Evolutionary conservation across 2,329 filamentous ascomycete species (phyloP).

Genomic region (Alternaria postmessia): DNA sequence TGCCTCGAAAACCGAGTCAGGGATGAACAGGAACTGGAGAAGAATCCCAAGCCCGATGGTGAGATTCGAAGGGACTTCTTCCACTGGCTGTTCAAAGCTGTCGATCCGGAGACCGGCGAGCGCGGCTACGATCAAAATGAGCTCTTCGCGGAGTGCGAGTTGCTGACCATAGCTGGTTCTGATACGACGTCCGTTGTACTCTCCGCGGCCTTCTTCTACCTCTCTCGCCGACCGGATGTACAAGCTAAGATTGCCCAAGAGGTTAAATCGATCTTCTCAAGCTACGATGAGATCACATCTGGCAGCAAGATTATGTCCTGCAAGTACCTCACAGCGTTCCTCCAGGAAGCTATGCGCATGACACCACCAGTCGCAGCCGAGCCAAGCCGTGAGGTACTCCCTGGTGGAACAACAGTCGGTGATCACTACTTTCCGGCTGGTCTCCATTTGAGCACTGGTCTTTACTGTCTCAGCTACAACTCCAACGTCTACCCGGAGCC

Average conservation of each 20-base stretch:
- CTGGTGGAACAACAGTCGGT: slow-evolving; percentile 27
- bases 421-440: slow-evolving; percentile 32
- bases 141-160: slow-evolving; percentile 43
- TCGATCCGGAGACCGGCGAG: slow-evolving; percentile 52
- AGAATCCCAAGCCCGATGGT: slow-evolving; percentile 22
- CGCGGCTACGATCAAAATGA: slow-evolving; percentile 48
- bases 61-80: slow-evolving; percentile 52
- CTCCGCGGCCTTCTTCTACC: slow-evolving; percentile 32
- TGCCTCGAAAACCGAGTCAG: slow-evolving; percentile 24
- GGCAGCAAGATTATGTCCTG: slow-evolving; percentile 27
- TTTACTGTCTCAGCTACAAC: slow-evolving; percentile 29
- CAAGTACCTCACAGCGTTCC: slow-evolving; percentile 31
- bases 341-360: slow-evolving; percentile 37
- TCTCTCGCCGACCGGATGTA: slow-evolving; percentile 19
- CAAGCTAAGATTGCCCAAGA: slow-evolving; percentile 30
- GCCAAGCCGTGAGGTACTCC: slow-evolving; percentile 33
- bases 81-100: slow-evolving; percentile 52
- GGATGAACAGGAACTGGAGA: slow-evolving; percentile 23
- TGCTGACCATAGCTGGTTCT: slow-evolving; percentile 35
- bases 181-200: slow-evolving; percentile 34
- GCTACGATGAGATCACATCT: slow-evolving; percentile 28
- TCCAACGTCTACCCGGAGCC: slow-evolving; percentile 26
- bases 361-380: slow-evolving; percentile 29
- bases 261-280: slow-evolving; percentile 26
- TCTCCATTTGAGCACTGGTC: slow-evolving; percentile 19